phyloP scores from a whole-genome alignment of 345 rosid genomes.

The Passiflora organensis region DNA sequence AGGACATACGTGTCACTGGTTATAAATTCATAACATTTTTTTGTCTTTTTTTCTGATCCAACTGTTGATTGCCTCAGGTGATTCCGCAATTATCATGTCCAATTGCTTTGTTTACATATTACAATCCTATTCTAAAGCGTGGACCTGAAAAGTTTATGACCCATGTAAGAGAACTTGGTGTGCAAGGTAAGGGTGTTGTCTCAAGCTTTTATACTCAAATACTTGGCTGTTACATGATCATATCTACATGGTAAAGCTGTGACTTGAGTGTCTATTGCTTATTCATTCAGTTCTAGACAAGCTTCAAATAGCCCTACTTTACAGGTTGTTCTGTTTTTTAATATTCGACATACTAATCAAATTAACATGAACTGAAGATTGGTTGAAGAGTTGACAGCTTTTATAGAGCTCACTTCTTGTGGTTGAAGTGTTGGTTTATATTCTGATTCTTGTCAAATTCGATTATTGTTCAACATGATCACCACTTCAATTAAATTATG shows the following conservation, averaged over 20 bases:
- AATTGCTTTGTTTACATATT: constrained; percentile 74
- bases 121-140: constrained; percentile 75
- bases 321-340: too few relatives aligned
- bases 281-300: too few relatives aligned
- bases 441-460: not conserved
- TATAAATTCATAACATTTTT: too few relatives aligned
- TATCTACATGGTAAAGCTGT: too few relatives aligned
- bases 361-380: too few relatives aligned
- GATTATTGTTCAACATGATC: too few relatives aligned
- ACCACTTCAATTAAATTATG: not conserved
- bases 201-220: not conserved
- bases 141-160: constrained; percentile 71
- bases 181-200: constrained; percentile 48
- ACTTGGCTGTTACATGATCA: not conserved
- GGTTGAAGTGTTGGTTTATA: not conserved
- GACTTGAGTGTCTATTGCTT: too few relatives aligned
- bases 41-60: constrained; percentile 1
- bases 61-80: constrained; percentile 39
- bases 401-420: too few relatives aligned
- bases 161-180: constrained; percentile 52
- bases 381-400: too few relatives aligned
- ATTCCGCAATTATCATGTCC: constrained; percentile 75
- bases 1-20: too few relatives aligned
- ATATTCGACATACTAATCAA: too few relatives aligned
- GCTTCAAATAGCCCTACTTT: too few relatives aligned